Evolutionary conservation across 78 protist genomes (phyloP).

Genomic region (Dictyostelium capitatum): DNA sequence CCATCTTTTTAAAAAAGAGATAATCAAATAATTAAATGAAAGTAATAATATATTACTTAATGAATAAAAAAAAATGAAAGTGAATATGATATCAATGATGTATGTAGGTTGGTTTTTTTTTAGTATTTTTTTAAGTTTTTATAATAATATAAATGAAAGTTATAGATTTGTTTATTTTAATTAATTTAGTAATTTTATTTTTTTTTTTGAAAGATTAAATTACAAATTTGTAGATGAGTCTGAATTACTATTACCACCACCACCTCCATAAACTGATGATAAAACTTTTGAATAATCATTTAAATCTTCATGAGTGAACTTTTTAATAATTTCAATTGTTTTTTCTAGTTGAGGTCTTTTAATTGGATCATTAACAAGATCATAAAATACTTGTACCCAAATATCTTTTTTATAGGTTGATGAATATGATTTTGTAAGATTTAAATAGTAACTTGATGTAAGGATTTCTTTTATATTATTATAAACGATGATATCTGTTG

Average conservation of each 20-base stretch:
- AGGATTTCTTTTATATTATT: slow-evolving; percentile 9
- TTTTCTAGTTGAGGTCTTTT: background rate
- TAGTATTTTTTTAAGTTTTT: too few species aligned
- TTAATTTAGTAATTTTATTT: too few species aligned
- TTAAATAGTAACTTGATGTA: background rate
- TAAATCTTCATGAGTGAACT: background rate
- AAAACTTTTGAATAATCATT: background rate
- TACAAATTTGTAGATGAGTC: too few species aligned
- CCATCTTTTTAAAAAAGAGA: background rate
- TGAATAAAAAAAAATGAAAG: too few species aligned
- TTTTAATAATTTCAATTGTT: background rate
- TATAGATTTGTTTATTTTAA: too few species aligned
- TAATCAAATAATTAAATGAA: background rate
- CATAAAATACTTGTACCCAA: background rate
- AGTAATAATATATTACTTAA: background rate
- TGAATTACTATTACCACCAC: too few species aligned
- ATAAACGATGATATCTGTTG: background rate
- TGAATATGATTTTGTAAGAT: background rate
- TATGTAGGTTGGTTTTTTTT: too few species aligned
- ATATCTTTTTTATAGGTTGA: background rate
- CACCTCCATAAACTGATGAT: too few species aligned
- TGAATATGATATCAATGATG: too few species aligned
- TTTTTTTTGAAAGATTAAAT: too few species aligned
- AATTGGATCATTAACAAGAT: background rate
- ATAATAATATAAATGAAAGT: too few species aligned